Evolutionary conservation across 2,329 filamentous ascomycete genomes (phyloP).

Genomic region (Microdochium nivale): DNA sequence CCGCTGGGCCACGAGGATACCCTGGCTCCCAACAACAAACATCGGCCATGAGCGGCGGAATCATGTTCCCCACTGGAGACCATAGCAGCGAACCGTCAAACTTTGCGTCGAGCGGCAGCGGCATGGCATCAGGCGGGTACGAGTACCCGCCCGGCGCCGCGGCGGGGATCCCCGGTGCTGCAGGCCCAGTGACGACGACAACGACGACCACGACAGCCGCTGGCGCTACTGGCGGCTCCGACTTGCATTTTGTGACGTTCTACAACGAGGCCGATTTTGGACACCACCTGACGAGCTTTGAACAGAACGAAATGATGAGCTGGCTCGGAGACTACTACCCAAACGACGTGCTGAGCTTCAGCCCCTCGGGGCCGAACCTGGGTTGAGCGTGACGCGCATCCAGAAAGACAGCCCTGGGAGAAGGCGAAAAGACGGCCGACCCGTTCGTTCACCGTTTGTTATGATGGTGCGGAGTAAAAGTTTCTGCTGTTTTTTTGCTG

Average conservation of each 20-base stretch:
- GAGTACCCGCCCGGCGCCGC: constrained; percentile 13
- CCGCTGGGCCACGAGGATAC: background rate
- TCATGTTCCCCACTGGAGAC: background rate
- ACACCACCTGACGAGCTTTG: constrained; percentile 22
- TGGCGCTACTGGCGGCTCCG: constrained; percentile 4
- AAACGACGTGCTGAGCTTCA: constrained; percentile 19
- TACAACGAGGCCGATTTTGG: constrained; percentile 25
- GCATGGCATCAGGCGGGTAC: constrained; percentile 19
- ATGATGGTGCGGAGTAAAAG: too few relatives aligned
- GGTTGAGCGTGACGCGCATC: too few relatives aligned
- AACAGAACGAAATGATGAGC: constrained; percentile 22
- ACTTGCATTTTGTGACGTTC: constrained; percentile 20
- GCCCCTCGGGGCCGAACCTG: constrained; percentile 1
- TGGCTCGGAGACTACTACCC: constrained; percentile 25
- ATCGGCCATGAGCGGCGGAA: background rate
- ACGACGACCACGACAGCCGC: background rate
- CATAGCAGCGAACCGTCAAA: constrained; percentile 13
- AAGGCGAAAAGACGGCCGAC: too few relatives aligned
- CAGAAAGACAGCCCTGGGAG: background rate
- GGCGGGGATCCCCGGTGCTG: background rate
- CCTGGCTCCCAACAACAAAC: background rate
- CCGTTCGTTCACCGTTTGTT: too few relatives aligned
- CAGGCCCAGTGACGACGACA: background rate
- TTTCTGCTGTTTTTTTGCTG: too few relatives aligned
- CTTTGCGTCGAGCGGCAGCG: constrained; percentile 20